Conservation (phyloP, 345 rosid genomes). For the Aethionema arabicum region DNA sequence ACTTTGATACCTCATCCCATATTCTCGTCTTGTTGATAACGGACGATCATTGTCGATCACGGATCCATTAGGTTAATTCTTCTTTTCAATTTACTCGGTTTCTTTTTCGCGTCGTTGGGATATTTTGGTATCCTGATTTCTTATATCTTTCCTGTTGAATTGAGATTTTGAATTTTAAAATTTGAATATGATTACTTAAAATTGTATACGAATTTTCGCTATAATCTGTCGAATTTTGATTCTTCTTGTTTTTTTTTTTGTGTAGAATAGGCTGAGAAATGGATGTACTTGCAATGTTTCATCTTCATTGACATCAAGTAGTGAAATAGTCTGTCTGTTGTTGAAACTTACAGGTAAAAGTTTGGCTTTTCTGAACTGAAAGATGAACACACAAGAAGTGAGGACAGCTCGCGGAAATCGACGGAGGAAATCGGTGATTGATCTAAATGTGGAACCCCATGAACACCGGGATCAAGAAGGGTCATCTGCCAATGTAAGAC, state of each 20-base stretch:
- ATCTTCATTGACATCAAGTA: not conserved
- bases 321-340: not conserved
- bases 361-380: conserved; percentile 15
- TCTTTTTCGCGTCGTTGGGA: not conserved
- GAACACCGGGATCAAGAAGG: conserved; percentile 32
- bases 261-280: not conserved
- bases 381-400: conserved; percentile 29
- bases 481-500: conserved; percentile 25
- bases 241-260: not conserved
- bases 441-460: conserved; percentile 30
- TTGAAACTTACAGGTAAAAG: conserved; percentile 13
- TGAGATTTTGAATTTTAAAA: too few relatives aligned
- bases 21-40: not conserved
- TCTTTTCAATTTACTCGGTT: not conserved
- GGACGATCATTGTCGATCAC: not conserved
- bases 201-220: not conserved
- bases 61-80: conserved; percentile 3
- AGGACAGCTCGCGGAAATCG: conserved; percentile 24
- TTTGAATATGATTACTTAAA: not conserved
- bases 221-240: not conserved
- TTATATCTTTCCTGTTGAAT: too few relatives aligned
- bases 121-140: not conserved
- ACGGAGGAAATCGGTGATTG: conserved; percentile 35
- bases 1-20: not conserved
- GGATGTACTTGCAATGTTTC: not conserved